Conservation (phyloP, 148 eudicot species). For the Selenicereus undatus region DNA sequence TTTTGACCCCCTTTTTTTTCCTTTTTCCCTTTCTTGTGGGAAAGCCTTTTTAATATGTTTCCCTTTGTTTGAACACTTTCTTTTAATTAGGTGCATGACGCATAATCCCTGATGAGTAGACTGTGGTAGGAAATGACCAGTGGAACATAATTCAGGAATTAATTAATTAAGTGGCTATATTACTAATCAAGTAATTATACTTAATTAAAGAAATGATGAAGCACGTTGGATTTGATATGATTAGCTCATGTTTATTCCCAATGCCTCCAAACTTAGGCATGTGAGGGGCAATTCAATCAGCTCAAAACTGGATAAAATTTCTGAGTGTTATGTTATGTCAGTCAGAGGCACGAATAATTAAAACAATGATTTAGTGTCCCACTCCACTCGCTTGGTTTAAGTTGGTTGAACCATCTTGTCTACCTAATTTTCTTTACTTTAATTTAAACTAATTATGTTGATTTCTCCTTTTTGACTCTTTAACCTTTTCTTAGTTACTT, state of each 20-base stretch:
- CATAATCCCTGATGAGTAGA: background rate
- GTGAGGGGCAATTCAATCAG: constrained; percentile 39
- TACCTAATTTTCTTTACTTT: background rate
- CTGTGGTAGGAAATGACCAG: constrained; percentile 20
- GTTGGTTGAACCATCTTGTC: constrained; percentile 24
- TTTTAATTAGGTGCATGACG: constrained; percentile 22
- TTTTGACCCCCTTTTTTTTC: constrained; percentile 5
- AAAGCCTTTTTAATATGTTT: constrained; percentile 18
- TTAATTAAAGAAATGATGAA: constrained; percentile 34
- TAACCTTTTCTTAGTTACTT: constrained; percentile 43
- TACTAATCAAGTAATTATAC: constrained; percentile 10
- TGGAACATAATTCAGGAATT: constrained; percentile 28
- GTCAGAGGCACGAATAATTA: constrained; percentile 22
- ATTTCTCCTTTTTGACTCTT: constrained; percentile 47
- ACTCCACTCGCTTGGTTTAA: constrained; percentile 24
- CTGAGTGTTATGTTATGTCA: constrained; percentile 26
- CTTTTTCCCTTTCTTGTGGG: constrained; percentile 6
- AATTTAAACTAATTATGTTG: constrained; percentile 16
- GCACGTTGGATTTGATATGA: constrained; percentile 38
- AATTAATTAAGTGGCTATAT: constrained; percentile 8
- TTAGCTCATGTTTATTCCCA: constrained; percentile 57
- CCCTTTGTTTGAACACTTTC: constrained; percentile 23
- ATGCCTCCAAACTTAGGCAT: constrained; percentile 47
- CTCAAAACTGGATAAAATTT: constrained; percentile 26
- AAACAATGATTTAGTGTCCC: constrained; percentile 32